Percentiles rank a stretch among this genome's conserved stretches.
Conservation (phyloP, 1,284 basidiomycete species). For the Ganoderma sp. region DNA sequence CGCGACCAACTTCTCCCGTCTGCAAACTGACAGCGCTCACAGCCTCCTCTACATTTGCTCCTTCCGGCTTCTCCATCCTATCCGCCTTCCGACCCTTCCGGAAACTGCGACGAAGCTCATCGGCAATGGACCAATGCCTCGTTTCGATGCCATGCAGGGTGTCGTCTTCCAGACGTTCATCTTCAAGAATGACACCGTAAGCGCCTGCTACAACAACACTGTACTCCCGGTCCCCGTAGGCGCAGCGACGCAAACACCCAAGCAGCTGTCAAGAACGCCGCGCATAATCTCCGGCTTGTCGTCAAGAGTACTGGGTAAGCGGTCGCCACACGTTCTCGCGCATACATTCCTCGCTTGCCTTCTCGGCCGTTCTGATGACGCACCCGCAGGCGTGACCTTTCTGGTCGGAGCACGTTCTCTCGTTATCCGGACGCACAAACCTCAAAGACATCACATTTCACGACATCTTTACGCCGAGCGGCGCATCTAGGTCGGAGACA, state of each 20-base stretch:
- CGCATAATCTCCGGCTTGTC: constrained; percentile 49
- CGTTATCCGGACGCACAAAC: constrained; percentile 36
- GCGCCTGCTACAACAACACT: constrained; percentile 49
- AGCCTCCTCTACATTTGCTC: constrained; percentile 44
- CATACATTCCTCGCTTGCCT: not conserved
- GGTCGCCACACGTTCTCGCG: not conserved
- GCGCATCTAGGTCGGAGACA: constrained; percentile 26
- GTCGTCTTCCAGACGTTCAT: constrained; percentile 49
- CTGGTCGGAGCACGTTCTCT: constrained; percentile 37
- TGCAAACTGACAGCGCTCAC: constrained; percentile 44
- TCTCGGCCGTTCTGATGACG: constrained; percentile 11
- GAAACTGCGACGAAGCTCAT: constrained; percentile 44
- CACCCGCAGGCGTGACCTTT: constrained; percentile 33
- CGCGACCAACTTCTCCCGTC: constrained; percentile 40
- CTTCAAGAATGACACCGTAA: constrained; percentile 47
- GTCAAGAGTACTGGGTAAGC: constrained; percentile 55
- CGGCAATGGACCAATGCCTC: constrained; percentile 40
- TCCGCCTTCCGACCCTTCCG: constrained; percentile 38
- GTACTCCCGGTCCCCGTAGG: constrained; percentile 46
- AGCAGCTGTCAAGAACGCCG: constrained; percentile 48
- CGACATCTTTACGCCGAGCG: constrained; percentile 32
- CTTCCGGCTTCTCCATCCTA: constrained; percentile 49
- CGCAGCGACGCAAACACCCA: constrained; percentile 44
- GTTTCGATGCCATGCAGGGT: constrained; percentile 49
- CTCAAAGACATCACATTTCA: constrained; percentile 36